Evolutionary conservation across 2,329 filamentous ascomycete genomes (phyloP).

Genomic region (Cladosporium sp.): DNA sequence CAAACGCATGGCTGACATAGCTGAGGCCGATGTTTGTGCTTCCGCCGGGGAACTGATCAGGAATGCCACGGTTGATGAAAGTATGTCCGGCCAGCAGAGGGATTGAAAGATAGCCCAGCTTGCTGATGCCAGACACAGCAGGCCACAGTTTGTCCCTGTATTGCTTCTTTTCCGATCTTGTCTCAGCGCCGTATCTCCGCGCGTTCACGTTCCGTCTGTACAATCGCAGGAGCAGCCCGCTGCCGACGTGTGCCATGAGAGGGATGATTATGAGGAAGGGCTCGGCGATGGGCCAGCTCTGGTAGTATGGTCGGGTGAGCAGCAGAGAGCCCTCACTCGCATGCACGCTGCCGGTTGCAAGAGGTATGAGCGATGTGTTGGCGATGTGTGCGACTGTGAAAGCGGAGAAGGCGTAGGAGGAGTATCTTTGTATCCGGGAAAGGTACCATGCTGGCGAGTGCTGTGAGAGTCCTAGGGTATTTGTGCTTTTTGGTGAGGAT

Average conservation of each 20-base stretch:
- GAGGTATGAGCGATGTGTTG: slow-evolving; percentile 79
- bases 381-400: slow-evolving; percentile 76
- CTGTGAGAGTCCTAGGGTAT: slow-evolving; percentile 60
- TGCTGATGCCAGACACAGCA: slow-evolving; percentile 65
- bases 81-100: slow-evolving; percentile 70
- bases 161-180: slow-evolving; percentile 49
- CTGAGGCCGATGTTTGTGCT: slow-evolving; percentile 81
- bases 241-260: slow-evolving; percentile 70
- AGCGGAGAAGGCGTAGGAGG: slow-evolving; percentile 77
- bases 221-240: slow-evolving; percentile 75
- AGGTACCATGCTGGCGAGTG: slow-evolving; percentile 75
- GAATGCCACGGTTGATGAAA: slow-evolving; percentile 73
- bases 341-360: slow-evolving; percentile 69
- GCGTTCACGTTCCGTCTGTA: slow-evolving; percentile 71
- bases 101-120: slow-evolving; percentile 70
- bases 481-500: slow-evolving; percentile 32
- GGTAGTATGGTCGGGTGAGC: slow-evolving; percentile 88
- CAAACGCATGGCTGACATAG: slow-evolving; percentile 84
- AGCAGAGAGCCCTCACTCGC: slow-evolving; percentile 83
- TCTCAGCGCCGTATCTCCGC: slow-evolving; percentile 71
- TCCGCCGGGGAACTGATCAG: slow-evolving; percentile 75
- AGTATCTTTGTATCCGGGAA: slow-evolving; percentile 79
- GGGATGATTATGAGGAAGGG: slow-evolving; percentile 77
- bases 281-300: slow-evolving; percentile 71
- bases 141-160: slow-evolving; percentile 61